Conservation (phyloP, 2,329 filamentous ascomycete genomes). For the Arthrinium phaeospermum region DNA sequence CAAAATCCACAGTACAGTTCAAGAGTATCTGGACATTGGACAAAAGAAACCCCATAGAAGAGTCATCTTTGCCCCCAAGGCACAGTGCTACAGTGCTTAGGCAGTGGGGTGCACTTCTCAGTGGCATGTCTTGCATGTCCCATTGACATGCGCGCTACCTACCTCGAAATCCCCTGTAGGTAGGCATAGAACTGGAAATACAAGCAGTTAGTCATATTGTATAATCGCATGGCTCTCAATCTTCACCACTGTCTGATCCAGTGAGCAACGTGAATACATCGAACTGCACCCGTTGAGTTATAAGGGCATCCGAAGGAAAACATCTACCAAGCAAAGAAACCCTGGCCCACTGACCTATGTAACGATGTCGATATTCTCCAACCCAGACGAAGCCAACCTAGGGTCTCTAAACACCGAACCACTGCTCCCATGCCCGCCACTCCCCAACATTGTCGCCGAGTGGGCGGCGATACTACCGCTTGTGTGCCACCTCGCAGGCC, state of each 20-base stretch:
- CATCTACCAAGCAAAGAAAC: neutral
- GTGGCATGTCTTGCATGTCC: neutral
- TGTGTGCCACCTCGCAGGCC: slow-evolving; percentile 14
- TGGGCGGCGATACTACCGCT: slow-evolving; percentile 16
- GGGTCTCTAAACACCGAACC: neutral
- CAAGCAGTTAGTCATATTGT: neutral
- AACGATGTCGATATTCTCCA: neutral
- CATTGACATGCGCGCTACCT: neutral
- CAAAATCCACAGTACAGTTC: no score
- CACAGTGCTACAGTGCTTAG: neutral
- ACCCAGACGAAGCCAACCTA: neutral
- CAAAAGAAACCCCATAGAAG: neutral
- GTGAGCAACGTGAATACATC: neutral
- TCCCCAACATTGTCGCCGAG: slow-evolving; percentile 16
- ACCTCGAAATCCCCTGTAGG: neutral
- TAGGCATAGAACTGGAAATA: neutral
- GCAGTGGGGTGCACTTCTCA: neutral
- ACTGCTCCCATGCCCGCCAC: neutral
- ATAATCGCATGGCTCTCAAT: neutral
- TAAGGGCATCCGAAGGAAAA: neutral
- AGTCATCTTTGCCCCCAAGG: neutral
- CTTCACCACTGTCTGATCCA: neutral
- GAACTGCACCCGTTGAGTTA: neutral
- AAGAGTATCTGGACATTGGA: no score
- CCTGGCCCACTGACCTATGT: neutral